These are phyloP conservation scores for Penicillium crystallinum DNA, from an alignment of 495 filamentous ascomycete genomes.

Conservation along the genomic window DNA sequence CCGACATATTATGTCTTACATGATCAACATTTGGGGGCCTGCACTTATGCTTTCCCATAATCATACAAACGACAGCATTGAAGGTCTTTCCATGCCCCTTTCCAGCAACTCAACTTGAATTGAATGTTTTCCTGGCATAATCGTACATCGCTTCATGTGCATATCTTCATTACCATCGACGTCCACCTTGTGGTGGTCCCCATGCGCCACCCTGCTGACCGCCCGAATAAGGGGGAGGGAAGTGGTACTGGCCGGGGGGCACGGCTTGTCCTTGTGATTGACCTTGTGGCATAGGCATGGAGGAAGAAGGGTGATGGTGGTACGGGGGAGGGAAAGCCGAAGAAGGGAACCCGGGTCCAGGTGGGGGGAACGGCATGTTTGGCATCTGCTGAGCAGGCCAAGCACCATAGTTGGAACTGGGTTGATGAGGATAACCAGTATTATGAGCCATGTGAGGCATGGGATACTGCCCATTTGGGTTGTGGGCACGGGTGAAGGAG, in stretches of 20 bases:
- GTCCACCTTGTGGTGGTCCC: slow-evolving; percentile 20
- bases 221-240: slow-evolving; percentile 32
- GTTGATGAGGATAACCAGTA: slow-evolving; percentile 36
- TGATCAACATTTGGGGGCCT: neutral
- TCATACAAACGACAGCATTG: neutral
- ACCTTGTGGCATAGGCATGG: slow-evolving; percentile 11
- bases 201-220: slow-evolving; percentile 19
- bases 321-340: slow-evolving; percentile 27
- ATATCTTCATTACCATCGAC: slow-evolving; percentile 20
- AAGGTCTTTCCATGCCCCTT: neutral
- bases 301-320: slow-evolving; percentile 11
- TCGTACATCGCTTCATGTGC: neutral
- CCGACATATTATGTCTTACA: neutral
- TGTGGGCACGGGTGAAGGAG: slow-evolving; percentile 19
- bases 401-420: slow-evolving; percentile 46
- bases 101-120: neutral
- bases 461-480: slow-evolving; percentile 21
- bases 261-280: slow-evolving; percentile 24
- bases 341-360: slow-evolving; percentile 12
- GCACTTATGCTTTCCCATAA: neutral
- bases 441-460: neutral
- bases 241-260: slow-evolving; percentile 35
- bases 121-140: neutral
- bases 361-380: slow-evolving; percentile 18
- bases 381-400: slow-evolving; percentile 41